Evolutionary conservation across 2,329 filamentous ascomycete genomes (phyloP).

Genomic region (Beauveria varroae): DNA sequence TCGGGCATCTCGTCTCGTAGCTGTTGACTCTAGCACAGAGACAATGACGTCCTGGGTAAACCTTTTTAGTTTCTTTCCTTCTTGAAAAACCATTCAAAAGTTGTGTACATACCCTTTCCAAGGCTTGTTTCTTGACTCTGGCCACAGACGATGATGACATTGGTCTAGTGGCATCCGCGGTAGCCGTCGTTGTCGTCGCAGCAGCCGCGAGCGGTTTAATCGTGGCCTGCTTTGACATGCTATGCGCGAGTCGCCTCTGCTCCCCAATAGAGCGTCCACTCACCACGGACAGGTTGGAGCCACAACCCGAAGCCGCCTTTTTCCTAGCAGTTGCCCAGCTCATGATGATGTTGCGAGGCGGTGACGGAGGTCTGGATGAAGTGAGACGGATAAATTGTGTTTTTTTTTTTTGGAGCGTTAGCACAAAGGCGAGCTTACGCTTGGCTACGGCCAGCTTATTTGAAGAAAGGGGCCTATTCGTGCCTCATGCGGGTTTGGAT

Average conservation of each 20-base stretch:
- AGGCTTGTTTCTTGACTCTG: slow-evolving; percentile 23
- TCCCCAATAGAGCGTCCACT: background rate
- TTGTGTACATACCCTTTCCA: slow-evolving; percentile 23
- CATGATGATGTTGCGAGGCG: slow-evolving; percentile 26
- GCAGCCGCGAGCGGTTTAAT: slow-evolving; percentile 8
- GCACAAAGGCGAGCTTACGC: slow-evolving; percentile 1
- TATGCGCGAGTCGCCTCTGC: slow-evolving; percentile 8
- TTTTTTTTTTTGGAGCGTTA: background rate
- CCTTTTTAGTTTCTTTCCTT: background rate
- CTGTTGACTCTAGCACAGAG: slow-evolving; percentile 78
- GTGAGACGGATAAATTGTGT: background rate
- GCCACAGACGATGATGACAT: slow-evolving; percentile 23
- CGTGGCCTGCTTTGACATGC: background rate
- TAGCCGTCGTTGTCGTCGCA: slow-evolving; percentile 6
- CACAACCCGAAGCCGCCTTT: slow-evolving; percentile 27
- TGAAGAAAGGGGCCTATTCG: background rate
- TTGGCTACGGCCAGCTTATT: slow-evolving; percentile 7
- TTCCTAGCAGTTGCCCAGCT: slow-evolving; percentile 32
- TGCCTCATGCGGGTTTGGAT: background rate
- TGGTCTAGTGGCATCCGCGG: slow-evolving; percentile 15
- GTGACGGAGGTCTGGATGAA: slow-evolving; percentile 8
- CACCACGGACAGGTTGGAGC: slow-evolving; percentile 15
- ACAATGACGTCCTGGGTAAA: slow-evolving; percentile 67
- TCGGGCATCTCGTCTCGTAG: slow-evolving; percentile 87
- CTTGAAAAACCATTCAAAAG: background rate